A percentile compares a stretch with the other conserved stretches of the same genome.
phyloP scores from a whole-genome alignment of 805 yeast genomes.

The Candida ascalaphidarum region DNA sequence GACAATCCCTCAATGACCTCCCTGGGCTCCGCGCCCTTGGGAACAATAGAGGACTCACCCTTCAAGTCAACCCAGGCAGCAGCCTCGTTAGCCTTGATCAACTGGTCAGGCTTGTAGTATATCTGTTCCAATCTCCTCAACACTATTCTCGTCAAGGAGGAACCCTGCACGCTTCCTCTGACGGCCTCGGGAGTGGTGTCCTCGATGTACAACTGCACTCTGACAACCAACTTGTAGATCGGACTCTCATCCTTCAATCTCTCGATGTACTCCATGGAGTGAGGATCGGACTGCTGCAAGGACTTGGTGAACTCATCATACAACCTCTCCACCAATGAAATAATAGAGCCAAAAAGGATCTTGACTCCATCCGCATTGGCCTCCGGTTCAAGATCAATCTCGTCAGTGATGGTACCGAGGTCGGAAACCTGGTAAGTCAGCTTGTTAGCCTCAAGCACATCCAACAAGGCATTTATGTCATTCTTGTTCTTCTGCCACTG shows the following conservation, averaged over 20 bases:
- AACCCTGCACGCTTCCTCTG: conserved; percentile 35
- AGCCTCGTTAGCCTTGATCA: conserved; percentile 61
- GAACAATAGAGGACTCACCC: conserved; percentile 14
- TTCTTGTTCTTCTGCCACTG: conserved; percentile 69
- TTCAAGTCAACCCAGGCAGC: conserved; percentile 55
- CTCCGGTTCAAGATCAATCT: conserved; percentile 60
- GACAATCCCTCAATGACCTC: conserved; percentile 59
- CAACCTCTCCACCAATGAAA: conserved; percentile 82
- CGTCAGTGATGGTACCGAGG: conserved; percentile 61
- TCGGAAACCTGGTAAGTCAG: conserved; percentile 64
- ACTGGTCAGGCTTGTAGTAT: conserved; percentile 80
- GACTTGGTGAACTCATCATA: conserved; percentile 92
- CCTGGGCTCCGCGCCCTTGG: conserved; percentile 27
- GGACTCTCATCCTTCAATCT: conserved; percentile 81
- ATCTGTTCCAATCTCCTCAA: conserved; percentile 85
- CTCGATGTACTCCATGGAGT: conserved; percentile 86
- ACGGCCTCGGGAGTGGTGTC: conserved; percentile 37
- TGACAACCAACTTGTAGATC: conserved; percentile 67
- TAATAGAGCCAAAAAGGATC: conserved; percentile 74
- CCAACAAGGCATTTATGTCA: conserved; percentile 57
- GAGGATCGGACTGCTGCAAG: conserved; percentile 85
- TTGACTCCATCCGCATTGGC: conserved; percentile 54
- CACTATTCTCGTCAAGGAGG: conserved; percentile 64
- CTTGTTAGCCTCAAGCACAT: conserved; percentile 56
- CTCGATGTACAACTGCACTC: conserved; percentile 84